phyloP scores from a whole-genome alignment of 768 basidiomycete species.

The Baorangia bicolor region DNA sequence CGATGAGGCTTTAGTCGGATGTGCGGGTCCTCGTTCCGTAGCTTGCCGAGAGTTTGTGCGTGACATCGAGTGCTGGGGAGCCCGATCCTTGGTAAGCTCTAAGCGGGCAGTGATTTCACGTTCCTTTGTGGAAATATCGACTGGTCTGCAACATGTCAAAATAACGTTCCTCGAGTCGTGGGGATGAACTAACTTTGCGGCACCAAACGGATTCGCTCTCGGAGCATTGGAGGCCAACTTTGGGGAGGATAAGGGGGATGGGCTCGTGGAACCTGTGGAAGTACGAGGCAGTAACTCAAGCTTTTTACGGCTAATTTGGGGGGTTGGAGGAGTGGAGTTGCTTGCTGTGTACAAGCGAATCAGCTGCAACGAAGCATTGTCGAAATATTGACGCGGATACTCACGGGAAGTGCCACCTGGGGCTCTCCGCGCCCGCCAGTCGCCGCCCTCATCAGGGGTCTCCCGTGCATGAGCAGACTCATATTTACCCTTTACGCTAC shows the following conservation, averaged over 20 bases:
- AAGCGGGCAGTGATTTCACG: constrained; percentile 70
- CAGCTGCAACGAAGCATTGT: constrained; percentile 9
- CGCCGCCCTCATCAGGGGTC: constrained; percentile 57
- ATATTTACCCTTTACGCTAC: constrained; percentile 46
- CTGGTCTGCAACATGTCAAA: constrained; percentile 54
- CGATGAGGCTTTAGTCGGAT: constrained; percentile 34
- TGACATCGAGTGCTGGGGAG: constrained; percentile 41
- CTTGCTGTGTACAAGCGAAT: constrained; percentile 44
- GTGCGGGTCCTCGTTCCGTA: constrained; percentile 42
- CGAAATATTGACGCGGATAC: constrained; percentile 33
- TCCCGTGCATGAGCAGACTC: constrained; percentile 58
- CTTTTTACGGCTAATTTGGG: constrained; percentile 74
- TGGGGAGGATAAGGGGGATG: constrained; percentile 79
- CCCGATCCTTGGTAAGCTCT: constrained; percentile 39
- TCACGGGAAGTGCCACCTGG: constrained; percentile 62
- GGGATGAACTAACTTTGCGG: constrained; percentile 59
- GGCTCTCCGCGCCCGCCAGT: constrained; percentile 63
- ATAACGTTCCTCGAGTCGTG: background rate
- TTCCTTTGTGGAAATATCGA: constrained; percentile 79
- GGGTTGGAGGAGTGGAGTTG: constrained; percentile 77
- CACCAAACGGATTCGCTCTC: constrained; percentile 81
- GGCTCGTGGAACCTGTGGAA: constrained; percentile 58
- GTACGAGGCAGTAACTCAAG: constrained; percentile 85
- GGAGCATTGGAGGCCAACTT: constrained; percentile 56
- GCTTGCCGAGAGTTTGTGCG: constrained; percentile 49